These are phyloP conservation scores for Euryodendron excelsum DNA, from an alignment of 148 eudicot genomes.

Conservation along the genomic window DNA sequence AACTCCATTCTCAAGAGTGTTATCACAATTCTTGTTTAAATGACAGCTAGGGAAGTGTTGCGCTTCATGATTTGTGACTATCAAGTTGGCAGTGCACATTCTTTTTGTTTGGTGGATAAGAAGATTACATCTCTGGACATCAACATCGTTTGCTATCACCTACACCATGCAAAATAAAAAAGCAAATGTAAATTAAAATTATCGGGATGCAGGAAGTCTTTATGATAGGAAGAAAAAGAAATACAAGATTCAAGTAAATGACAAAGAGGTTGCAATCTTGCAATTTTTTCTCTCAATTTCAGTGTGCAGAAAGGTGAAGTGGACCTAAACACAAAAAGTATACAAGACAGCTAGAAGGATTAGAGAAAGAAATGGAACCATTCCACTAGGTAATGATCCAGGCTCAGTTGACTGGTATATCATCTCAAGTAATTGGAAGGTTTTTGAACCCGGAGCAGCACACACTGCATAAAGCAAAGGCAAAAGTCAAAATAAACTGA, in stretches of 20 bases:
- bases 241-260: background rate
- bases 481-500: slow-evolving; percentile 18
- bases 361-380: slow-evolving; percentile 46
- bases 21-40: slow-evolving; percentile 46
- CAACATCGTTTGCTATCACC: slow-evolving; percentile 98
- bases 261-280: background rate
- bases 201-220: background rate
- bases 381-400: slow-evolving; percentile 72
- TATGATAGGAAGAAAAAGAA: background rate
- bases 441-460: slow-evolving; percentile 99
- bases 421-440: slow-evolving; percentile 96
- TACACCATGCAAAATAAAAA: slow-evolving; percentile 25
- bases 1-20: slow-evolving; percentile 33
- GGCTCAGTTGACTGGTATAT: slow-evolving; percentile 56
- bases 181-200: background rate
- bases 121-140: slow-evolving; percentile 96
- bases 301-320: background rate
- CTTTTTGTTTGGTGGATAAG: slow-evolving; percentile 99
- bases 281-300: background rate
- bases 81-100: slow-evolving; percentile 96
- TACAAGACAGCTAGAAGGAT: background rate
- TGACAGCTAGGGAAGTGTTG: slow-evolving; percentile 95
- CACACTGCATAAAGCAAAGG: slow-evolving; percentile 65
- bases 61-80: slow-evolving; percentile 97
- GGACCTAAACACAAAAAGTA: slow-evolving; percentile 1